Evolutionary conservation across 176 grass and related monocot genomes (phyloP).

Genomic region (Zoysia japonica): DNA sequence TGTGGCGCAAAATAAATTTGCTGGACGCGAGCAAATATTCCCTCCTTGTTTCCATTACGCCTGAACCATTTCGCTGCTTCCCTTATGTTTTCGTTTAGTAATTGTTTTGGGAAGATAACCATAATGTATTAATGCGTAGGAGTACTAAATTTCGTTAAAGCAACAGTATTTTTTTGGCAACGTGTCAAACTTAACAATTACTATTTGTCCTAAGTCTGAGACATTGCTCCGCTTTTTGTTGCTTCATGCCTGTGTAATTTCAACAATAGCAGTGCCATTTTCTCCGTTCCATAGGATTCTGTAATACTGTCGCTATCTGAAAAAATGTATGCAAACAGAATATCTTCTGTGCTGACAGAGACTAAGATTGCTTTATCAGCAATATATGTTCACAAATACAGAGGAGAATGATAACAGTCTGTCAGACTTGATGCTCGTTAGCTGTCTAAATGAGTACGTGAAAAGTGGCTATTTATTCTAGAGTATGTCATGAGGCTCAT

Average conservation of each 20-base stretch:
- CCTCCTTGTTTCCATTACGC: not conserved
- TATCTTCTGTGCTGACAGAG: too few species aligned
- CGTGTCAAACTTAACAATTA: not conserved
- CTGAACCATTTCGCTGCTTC: too few species aligned
- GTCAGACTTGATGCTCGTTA: not conserved
- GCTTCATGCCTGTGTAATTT: not conserved
- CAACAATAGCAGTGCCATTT: not conserved
- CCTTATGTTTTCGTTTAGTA: too few species aligned
- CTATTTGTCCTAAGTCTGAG: not conserved
- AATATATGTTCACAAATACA: not conserved
- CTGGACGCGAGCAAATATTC: too few species aligned
- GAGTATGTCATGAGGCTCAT: not conserved
- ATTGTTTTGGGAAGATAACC: too few species aligned
- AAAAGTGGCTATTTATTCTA: not conserved
- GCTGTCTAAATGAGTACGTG: not conserved
- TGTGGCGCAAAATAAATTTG: not conserved
- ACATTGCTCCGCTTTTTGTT: not conserved
- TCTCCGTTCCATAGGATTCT: not conserved
- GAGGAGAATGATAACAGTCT: not conserved
- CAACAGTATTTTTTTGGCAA: not conserved
- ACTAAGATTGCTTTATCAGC: not conserved
- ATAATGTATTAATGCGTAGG: too few species aligned
- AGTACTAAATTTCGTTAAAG: not conserved
- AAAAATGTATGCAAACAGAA: not conserved
- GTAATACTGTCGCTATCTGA: not conserved